Conservation (phyloP, 495 filamentous ascomycete species). For the Trichoderma parareesei region DNA sequence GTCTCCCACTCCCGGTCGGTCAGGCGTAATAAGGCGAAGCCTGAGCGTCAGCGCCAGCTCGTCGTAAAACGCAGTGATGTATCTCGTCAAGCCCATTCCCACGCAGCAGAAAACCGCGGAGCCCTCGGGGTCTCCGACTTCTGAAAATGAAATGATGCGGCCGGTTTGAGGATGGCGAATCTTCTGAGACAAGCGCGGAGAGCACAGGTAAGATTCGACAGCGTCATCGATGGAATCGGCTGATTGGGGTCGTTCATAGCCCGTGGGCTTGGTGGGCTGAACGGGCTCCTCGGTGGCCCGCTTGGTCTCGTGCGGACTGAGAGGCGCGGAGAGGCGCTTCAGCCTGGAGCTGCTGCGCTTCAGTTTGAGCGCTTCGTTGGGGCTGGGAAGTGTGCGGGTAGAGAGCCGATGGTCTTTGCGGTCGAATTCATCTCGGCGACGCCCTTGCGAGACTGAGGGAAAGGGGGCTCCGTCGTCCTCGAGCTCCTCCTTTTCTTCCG, state of each 20-base stretch:
- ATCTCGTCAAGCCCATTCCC: slow-evolving; percentile 94
- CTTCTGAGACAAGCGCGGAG: slow-evolving; percentile 77
- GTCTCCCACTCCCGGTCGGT: slow-evolving; percentile 89
- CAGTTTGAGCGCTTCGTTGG: slow-evolving; percentile 24
- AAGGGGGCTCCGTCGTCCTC: slow-evolving; percentile 61
- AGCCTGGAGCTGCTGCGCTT: slow-evolving; percentile 41
- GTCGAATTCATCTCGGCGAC: slow-evolving; percentile 38
- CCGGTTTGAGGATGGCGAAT: slow-evolving; percentile 78
- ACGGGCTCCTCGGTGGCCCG: slow-evolving; percentile 18
- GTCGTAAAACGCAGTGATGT: slow-evolving; percentile 96
- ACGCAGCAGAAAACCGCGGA: slow-evolving; percentile 94
- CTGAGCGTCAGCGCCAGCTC: slow-evolving; percentile 86
- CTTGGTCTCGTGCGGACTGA: slow-evolving; percentile 31
- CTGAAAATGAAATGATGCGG: slow-evolving; percentile 87
- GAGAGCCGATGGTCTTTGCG: slow-evolving; percentile 29
- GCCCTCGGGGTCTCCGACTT: slow-evolving; percentile 88
- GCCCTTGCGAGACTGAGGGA: slow-evolving; percentile 53
- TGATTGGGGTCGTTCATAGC: slow-evolving; percentile 58
- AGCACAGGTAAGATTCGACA: slow-evolving; percentile 76
- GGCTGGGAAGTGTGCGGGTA: slow-evolving; percentile 34
- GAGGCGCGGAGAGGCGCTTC: slow-evolving; percentile 39
- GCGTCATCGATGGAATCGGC: slow-evolving; percentile 83
- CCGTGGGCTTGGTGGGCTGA: slow-evolving; percentile 17
- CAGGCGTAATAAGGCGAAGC: slow-evolving; percentile 84
- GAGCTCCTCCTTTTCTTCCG: slow-evolving; percentile 15